These are phyloP conservation scores for Daldinia vernicosa DNA, from an alignment of 495 filamentous ascomycete species.

Conservation along the genomic window DNA sequence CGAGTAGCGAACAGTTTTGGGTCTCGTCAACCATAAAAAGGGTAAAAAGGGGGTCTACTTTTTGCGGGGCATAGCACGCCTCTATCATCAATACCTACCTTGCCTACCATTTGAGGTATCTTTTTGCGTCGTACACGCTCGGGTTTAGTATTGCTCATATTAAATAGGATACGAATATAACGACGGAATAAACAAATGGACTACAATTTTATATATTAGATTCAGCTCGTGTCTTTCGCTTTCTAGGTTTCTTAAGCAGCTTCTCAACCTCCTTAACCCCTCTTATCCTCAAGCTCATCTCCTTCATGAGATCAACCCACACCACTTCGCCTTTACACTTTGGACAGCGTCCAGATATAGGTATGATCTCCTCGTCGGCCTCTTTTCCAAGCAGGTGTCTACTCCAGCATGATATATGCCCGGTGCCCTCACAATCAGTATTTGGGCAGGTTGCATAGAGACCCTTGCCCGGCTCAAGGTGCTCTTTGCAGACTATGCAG, in stretches of 20 bases:
- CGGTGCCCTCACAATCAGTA: conserved; percentile 68
- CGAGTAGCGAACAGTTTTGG: conserved; percentile 35
- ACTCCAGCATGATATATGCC: conserved; percentile 83
- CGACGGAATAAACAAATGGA: too few species aligned
- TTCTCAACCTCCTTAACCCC: conserved; percentile 71
- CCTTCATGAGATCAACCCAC: conserved; percentile 85
- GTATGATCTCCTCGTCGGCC: conserved; percentile 64
- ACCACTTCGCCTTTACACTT: conserved; percentile 66
- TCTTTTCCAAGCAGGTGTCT: conserved; percentile 63
- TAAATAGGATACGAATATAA: background rate
- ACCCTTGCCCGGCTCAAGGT: conserved; percentile 57
- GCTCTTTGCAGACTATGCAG: conserved; percentile 71
- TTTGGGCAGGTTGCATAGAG: conserved; percentile 77
- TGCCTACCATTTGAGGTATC: background rate
- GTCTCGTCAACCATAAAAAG: conserved; percentile 28
- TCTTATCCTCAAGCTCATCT: conserved; percentile 75
- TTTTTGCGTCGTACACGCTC: conserved; percentile 21
- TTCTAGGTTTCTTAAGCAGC: conserved; percentile 66
- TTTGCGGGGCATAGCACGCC: conserved; percentile 31
- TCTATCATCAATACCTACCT: background rate
- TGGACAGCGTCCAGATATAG: conserved; percentile 76
- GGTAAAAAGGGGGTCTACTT: conserved; percentile 12
- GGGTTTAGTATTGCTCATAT: background rate
- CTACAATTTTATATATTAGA: conserved; percentile 1
- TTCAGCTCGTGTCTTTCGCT: conserved; percentile 37